phyloP scores from a whole-genome alignment of 2,329 filamentous ascomycete species.

The Paramyrothecium sp. region DNA sequence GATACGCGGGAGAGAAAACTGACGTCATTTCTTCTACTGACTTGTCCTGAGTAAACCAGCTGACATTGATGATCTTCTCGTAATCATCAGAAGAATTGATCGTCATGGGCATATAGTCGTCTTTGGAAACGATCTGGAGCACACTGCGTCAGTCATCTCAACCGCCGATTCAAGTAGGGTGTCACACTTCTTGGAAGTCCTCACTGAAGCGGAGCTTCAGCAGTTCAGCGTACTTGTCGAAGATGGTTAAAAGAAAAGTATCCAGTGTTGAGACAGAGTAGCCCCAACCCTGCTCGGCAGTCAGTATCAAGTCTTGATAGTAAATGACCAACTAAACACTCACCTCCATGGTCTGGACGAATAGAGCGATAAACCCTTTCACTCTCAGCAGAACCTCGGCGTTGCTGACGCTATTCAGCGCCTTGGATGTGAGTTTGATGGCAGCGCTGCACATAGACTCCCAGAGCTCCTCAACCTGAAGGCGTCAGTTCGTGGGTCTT shows the following conservation, averaged over 20 bases:
- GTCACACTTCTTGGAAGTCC: slow-evolving; percentile 83
- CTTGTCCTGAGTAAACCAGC: slow-evolving; percentile 90
- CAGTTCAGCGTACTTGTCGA: slow-evolving; percentile 90
- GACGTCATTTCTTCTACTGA: slow-evolving; percentile 72
- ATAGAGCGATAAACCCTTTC: slow-evolving; percentile 88
- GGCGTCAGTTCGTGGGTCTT: slow-evolving; percentile 4
- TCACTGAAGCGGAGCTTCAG: slow-evolving; percentile 90
- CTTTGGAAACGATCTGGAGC: slow-evolving; percentile 70
- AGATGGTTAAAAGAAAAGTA: slow-evolving; percentile 80
- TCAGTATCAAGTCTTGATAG: slow-evolving; percentile 51
- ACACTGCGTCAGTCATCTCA: not conserved
- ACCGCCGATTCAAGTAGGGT: not conserved
- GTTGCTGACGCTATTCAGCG: slow-evolving; percentile 76
- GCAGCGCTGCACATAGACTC: slow-evolving; percentile 94
- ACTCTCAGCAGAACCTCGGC: slow-evolving; percentile 91
- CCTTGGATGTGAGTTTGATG: slow-evolving; percentile 77
- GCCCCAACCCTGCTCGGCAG: slow-evolving; percentile 67
- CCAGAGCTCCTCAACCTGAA: slow-evolving; percentile 92
- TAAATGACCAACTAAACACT: slow-evolving; percentile 68
- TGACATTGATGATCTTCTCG: slow-evolving; percentile 92
- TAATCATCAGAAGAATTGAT: slow-evolving; percentile 90
- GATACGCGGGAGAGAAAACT: slow-evolving; percentile 22
- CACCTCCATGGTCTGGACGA: slow-evolving; percentile 98
- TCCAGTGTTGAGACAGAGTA: slow-evolving; percentile 84
- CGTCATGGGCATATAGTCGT: slow-evolving; percentile 99